Percentiles rank a stretch among this genome's conserved stretches.
These are phyloP conservation scores for Leptodermis oblonga DNA, from an alignment of 257 asterid genomes.

Conservation along the genomic window DNA sequence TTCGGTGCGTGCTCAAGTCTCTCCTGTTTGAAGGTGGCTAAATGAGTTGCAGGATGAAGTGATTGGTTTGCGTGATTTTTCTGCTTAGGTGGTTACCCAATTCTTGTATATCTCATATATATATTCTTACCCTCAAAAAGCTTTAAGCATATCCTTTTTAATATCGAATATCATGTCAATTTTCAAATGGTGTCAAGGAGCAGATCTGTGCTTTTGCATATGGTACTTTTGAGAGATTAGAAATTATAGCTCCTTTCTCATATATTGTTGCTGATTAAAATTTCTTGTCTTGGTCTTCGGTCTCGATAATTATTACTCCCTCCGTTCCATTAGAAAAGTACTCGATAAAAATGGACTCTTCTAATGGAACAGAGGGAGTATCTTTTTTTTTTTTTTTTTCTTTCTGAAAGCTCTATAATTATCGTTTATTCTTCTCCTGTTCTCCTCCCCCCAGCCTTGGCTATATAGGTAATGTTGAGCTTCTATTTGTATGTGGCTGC, in stretches of 20 bases:
- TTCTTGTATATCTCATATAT: neutral
- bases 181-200: neutral
- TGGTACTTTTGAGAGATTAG: neutral
- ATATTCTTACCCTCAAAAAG: neutral
- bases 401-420: too few species aligned
- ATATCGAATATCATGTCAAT: neutral
- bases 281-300: neutral
- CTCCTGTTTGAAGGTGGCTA: conserved; percentile 7
- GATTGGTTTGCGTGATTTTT: neutral
- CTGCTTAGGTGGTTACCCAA: neutral
- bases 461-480: too few species aligned
- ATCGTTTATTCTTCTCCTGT: too few species aligned
- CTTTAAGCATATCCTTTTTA: neutral
- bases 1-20: neutral
- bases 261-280: neutral
- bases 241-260: neutral
- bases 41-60: conserved; percentile 7
- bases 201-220: neutral
- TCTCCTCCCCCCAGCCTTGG: too few species aligned
- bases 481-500: too few species aligned
- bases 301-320: neutral
- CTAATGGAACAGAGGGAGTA: too few species aligned
- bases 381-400: too few species aligned
- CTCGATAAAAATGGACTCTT: too few species aligned
- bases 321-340: too few species aligned